Percentiles rank a stretch among this genome's conserved stretches.
phyloP scores from a whole-genome alignment of 1,284 basidiomycete genomes.

The Boletus holoroseus region DNA sequence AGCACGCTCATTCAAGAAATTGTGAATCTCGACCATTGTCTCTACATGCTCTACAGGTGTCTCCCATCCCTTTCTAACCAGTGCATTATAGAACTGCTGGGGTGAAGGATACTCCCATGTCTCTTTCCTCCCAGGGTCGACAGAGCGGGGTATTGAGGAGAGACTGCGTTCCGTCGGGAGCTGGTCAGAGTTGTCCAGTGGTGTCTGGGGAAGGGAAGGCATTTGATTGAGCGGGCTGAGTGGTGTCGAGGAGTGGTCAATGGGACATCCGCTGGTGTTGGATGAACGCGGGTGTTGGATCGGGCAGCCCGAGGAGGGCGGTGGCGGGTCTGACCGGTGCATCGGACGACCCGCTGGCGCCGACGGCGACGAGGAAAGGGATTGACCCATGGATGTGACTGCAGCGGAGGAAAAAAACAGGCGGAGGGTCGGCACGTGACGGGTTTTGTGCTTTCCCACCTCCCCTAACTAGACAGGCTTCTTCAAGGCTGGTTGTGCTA shows the following conservation, averaged over 20 bases:
- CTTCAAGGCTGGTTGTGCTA: background rate
- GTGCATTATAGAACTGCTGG: slow-evolving; percentile 98
- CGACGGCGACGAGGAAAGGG: slow-evolving; percentile 15
- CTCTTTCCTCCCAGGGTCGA: slow-evolving; percentile 21
- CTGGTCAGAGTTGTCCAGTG: slow-evolving; percentile 51
- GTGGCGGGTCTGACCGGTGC: slow-evolving; percentile 3
- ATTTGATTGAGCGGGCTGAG: slow-evolving; percentile 89
- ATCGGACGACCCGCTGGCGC: slow-evolving; percentile 11
- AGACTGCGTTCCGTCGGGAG: slow-evolving; percentile 74
- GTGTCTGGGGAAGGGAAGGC: slow-evolving; percentile 72
- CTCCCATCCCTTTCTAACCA: slow-evolving; percentile 96
- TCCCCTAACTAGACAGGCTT: background rate
- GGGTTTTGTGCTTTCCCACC: slow-evolving; percentile 3
- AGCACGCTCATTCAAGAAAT: slow-evolving; percentile 95
- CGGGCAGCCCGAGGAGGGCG: slow-evolving; percentile 18
- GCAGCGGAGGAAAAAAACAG: background rate
- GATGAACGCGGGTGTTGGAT: slow-evolving; percentile 15
- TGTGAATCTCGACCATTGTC: slow-evolving; percentile 97
- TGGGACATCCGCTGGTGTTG: slow-evolving; percentile 37
- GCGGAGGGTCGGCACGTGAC: slow-evolving; percentile 11
- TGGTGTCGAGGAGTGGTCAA: slow-evolving; percentile 39
- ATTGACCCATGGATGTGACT: slow-evolving; percentile 24
- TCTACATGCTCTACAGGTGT: slow-evolving; percentile 96
- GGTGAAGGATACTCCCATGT: slow-evolving; percentile 97
- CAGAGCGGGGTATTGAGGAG: slow-evolving; percentile 83